A percentile compares a stretch with the other conserved stretches of the same genome.
Evolutionary conservation across 108 stramenopile species (phyloP).

Genomic region (Cyclotella atomus): DNA sequence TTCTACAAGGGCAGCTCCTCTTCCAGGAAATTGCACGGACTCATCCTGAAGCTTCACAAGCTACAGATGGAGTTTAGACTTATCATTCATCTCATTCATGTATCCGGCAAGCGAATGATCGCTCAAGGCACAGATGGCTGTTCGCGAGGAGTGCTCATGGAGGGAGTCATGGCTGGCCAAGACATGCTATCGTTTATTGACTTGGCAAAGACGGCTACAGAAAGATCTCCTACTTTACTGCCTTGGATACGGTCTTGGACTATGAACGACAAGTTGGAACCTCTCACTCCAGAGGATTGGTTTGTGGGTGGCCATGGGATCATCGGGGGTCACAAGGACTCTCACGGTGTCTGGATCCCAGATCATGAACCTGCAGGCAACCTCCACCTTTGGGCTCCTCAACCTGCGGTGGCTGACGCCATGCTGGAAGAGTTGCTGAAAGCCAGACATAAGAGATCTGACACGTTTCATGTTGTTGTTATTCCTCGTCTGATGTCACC

Average conservation of each 20-base stretch:
- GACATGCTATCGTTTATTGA: conserved; percentile 6
- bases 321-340: conserved; percentile 2
- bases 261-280: not conserved
- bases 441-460: conserved; percentile 41
- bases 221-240: conserved; percentile 27
- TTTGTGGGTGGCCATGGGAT: conserved; percentile 29
- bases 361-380: not conserved
- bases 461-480: conserved; percentile 28
- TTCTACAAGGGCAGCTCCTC: conserved; percentile 33
- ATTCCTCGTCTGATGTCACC: conserved; percentile 16
- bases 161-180: conserved; percentile 22
- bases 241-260: conserved; percentile 14
- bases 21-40: conserved; percentile 3
- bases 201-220: conserved; percentile 7
- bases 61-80: not conserved
- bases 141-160: conserved; percentile 10
- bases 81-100: conserved; percentile 17
- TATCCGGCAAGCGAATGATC: conserved; percentile 34
- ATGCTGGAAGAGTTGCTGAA: conserved; percentile 38
- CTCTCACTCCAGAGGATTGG: conserved; percentile 15
- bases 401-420: conserved; percentile 23
- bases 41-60: not conserved
- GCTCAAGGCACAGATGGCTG: conserved; percentile 31
- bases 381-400: conserved; percentile 25
- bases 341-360: conserved; percentile 32